Conservation (phyloP, 75 land plant genomes). For the Sequoia sempervirens region DNA sequence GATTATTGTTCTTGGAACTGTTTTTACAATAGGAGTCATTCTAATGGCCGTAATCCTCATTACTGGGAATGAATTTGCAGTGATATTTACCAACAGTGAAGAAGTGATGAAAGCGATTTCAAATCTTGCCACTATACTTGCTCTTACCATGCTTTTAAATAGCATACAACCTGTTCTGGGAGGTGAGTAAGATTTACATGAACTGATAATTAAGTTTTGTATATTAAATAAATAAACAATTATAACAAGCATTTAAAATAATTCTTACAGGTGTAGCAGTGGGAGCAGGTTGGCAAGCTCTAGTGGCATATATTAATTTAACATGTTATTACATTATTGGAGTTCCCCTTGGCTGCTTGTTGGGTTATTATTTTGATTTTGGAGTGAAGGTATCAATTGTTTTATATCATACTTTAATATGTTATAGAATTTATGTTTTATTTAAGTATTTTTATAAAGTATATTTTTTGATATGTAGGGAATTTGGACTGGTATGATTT, state of each 20-base stretch:
- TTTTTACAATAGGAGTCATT: constrained; percentile 17
- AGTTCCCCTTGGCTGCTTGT: constrained; percentile 6
- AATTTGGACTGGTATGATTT: constrained; percentile 44
- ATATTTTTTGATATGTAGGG: constrained; percentile 20
- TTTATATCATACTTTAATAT: neutral
- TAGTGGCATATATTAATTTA: constrained; percentile 11
- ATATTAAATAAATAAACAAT: neutral
- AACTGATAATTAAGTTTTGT: neutral
- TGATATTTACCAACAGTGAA: constrained; percentile 17
- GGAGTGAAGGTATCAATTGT: constrained; percentile 6
- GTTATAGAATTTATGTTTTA: neutral
- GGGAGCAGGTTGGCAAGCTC: constrained; percentile 23
- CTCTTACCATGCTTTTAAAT: constrained; percentile 18
- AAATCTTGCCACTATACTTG: constrained; percentile 14
- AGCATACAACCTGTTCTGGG: constrained; percentile 19
- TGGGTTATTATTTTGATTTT: neutral
- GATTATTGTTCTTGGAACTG: constrained; percentile 13
- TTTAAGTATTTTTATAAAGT: neutral
- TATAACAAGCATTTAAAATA: neutral
- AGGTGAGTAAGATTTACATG: neutral
- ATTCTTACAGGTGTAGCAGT: constrained; percentile 14
- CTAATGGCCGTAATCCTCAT: constrained; percentile 11
- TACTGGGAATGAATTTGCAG: constrained; percentile 14
- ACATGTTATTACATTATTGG: constrained; percentile 22
- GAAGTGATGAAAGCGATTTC: constrained; percentile 6